Base-by-base conservation (phyloP, 2,329 filamentous ascomycete genomes). In the Tolypocladium cylindrosporum region DNA sequence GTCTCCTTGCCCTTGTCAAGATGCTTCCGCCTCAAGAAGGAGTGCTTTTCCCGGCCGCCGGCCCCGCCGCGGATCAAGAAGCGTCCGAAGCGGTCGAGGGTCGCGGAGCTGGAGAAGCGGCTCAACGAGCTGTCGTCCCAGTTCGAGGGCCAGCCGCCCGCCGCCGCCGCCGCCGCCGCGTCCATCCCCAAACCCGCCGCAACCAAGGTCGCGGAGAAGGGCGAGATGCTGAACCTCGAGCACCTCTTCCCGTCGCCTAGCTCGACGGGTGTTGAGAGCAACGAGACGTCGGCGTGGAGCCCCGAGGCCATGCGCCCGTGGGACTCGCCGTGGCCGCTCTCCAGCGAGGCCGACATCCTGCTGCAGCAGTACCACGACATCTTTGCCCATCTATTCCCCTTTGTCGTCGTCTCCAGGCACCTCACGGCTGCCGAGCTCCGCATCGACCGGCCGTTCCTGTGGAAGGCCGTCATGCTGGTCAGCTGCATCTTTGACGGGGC, bases 51-150 rank as follows among this genome's bases (percentile, higher is more conserved):
- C 6, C 77, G 79, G 60, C 75, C 68, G 45, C 77, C 78, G 53
- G 78, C 77, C 16, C 76, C 77, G 55, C 75, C 77, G 3, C 74
- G 77, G 51, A 70, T 73, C 55, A 77, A 77, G 64, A 79, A 76
- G 65, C 70, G 72, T 24, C 72, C 74, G 48, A 79, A 77, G 66
- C 70, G 77, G 19, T 80, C 76, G 21, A 71, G 77, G 53, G 77
- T 81, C 45, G 74, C 78, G 21, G 77, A 80, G 66, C 71, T 81
- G 13, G 78, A 81, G 66, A 76, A 75, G 65, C 72, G 78, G 1
- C 71, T 81, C 1, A 73, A 80, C 59, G 76, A 79, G 65, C 69
- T 81, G 57, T 78, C 76, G 3, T 75, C 75, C 1, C 75, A 77
- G 55, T 71, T 80, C 48, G 71, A 74, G 34, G 64, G 65, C 11